A percentile compares a stretch with the other conserved stretches of the same genome.
Conservation (phyloP, 352 stramenopile species). For the Globisporangium viniferum region DNA sequence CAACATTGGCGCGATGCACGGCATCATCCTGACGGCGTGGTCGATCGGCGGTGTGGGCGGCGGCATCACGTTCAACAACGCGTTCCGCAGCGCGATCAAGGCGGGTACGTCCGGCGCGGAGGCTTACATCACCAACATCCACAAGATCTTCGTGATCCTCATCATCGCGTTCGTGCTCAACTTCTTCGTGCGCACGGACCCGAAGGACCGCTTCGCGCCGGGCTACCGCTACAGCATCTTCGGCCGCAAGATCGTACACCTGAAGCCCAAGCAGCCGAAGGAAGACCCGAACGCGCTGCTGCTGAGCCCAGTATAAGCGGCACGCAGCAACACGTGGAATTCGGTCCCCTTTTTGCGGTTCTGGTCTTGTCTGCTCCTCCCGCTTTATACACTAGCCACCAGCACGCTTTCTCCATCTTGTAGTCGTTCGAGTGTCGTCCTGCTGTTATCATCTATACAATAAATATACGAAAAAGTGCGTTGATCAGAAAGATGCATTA, state of each 20-base stretch:
- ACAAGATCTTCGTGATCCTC: slow-evolving; percentile 61
- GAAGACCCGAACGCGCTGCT: slow-evolving; percentile 24
- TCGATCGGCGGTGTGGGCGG: slow-evolving; percentile 72
- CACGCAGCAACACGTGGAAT: background rate
- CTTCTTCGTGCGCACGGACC: slow-evolving; percentile 67
- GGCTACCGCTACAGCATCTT: slow-evolving; percentile 64
- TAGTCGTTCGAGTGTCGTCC: background rate
- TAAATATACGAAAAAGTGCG: background rate
- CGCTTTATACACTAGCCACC: background rate
- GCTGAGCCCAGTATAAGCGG: slow-evolving; percentile 8
- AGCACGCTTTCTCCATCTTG: background rate
- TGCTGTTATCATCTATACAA: background rate
- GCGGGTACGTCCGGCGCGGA: slow-evolving; percentile 36
- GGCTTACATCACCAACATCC: slow-evolving; percentile 62
- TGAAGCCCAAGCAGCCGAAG: slow-evolving; percentile 41
- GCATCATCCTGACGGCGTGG: slow-evolving; percentile 70
- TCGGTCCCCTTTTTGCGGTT: too few species aligned
- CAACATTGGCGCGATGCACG: slow-evolving; percentile 81
- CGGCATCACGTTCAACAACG: slow-evolving; percentile 67
- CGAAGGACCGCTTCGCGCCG: slow-evolving; percentile 54
- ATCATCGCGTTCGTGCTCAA: slow-evolving; percentile 51
- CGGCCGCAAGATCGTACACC: slow-evolving; percentile 51
- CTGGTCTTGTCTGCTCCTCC: background rate
- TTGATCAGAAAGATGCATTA: background rate
- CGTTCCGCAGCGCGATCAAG: slow-evolving; percentile 37